Evolutionary conservation across 2,329 filamentous ascomycete species (phyloP).

Genomic region (Exophiala dermatitidis): DNA sequence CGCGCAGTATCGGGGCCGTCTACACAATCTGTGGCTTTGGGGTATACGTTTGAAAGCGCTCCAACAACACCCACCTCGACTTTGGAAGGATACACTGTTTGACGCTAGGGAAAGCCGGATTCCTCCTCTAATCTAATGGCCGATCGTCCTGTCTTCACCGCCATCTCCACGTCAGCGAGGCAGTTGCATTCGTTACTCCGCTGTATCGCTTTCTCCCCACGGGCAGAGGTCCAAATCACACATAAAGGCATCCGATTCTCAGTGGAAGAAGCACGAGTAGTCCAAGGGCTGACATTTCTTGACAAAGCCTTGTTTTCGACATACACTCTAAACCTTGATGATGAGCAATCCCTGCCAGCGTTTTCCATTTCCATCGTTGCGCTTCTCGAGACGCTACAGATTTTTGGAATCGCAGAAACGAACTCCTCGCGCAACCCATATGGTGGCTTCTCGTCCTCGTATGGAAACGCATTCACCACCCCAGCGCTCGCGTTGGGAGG

Average conservation of each 20-base stretch:
- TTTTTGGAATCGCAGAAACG: slow-evolving; percentile 72
- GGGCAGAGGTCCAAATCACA: slow-evolving; percentile 65
- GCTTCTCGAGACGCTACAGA: slow-evolving; percentile 87
- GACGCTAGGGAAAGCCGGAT: no score
- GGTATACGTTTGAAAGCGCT: slow-evolving; percentile 72
- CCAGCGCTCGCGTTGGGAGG: slow-evolving; percentile 76
- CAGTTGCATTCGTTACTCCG: slow-evolving; percentile 55
- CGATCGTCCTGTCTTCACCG: slow-evolving; percentile 48
- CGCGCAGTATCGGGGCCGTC: slow-evolving; percentile 73
- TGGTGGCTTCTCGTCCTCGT: slow-evolving; percentile 35
- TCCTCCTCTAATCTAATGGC: slow-evolving; percentile 15
- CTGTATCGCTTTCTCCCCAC: slow-evolving; percentile 55
- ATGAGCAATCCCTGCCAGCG: slow-evolving; percentile 47
- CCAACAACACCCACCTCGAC: background rate
- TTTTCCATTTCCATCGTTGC: slow-evolving; percentile 86
- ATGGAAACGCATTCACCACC: slow-evolving; percentile 68
- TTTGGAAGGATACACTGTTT: background rate
- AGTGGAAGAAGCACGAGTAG: slow-evolving; percentile 78
- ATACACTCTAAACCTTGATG: slow-evolving; percentile 59
- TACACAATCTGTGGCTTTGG: slow-evolving; percentile 99
- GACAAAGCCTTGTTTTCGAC: slow-evolving; percentile 83
- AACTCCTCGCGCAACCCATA: slow-evolving; percentile 39
- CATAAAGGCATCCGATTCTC: slow-evolving; percentile 80
- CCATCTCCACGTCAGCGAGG: slow-evolving; percentile 55
- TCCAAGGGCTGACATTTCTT: slow-evolving; percentile 85